Evolutionary conservation across 176 grass and related monocot genomes (phyloP).

Genomic region (Thinopyrum elongatum): DNA sequence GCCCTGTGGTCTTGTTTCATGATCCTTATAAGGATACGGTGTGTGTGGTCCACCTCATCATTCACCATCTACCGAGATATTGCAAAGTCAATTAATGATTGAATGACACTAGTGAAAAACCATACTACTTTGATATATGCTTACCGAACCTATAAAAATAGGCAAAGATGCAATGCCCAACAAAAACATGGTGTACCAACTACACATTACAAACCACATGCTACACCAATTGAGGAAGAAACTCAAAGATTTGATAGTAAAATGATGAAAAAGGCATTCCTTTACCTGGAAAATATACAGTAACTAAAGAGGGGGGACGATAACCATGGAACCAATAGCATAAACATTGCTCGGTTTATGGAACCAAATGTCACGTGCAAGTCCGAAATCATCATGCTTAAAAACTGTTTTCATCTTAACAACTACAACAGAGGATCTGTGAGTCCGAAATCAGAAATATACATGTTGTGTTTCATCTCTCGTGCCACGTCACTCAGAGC

Average conservation of each 20-base stretch:
- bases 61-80: too few species aligned
- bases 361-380: not conserved
- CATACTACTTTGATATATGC: not conserved
- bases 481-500: not conserved
- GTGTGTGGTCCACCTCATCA: too few species aligned
- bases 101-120: not conserved
- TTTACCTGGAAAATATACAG: too few species aligned
- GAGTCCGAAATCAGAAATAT: not conserved
- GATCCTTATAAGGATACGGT: too few species aligned
- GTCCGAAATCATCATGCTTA: not conserved
- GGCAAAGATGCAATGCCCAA: not conserved
- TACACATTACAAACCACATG: too few species aligned
- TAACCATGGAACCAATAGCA: not conserved
- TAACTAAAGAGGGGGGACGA: not conserved
- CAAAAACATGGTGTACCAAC: not conserved
- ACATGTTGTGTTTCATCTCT: not conserved
- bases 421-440: slow-evolving; percentile 11
- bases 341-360: not conserved
- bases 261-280: too few species aligned
- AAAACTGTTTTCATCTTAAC: slow-evolving; percentile 27
- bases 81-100: too few species aligned
- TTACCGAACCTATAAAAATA: not conserved
- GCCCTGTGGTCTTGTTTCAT: too few species aligned
- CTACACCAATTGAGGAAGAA: too few species aligned
- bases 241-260: too few species aligned